These are phyloP conservation scores for Maudiozyma bulderi DNA, from an alignment of 805 yeast genomes.

Conservation along the genomic window DNA sequence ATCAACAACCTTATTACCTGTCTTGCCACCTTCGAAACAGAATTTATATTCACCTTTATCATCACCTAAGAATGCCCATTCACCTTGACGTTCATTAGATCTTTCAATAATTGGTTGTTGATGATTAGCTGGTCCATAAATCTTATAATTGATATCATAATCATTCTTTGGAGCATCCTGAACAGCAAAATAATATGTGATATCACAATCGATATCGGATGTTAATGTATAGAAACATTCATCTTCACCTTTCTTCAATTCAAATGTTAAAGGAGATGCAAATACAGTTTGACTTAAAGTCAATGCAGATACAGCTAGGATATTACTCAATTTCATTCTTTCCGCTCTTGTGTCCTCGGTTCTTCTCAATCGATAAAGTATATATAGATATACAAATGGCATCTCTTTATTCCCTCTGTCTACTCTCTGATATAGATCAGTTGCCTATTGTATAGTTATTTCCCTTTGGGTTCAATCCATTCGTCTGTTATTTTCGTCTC, in stretches of 20 bases:
- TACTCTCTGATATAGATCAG: too few relatives aligned
- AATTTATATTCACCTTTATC: constrained; percentile 73
- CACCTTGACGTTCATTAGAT: constrained; percentile 66
- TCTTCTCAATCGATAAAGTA: neutral
- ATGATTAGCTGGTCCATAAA: constrained; percentile 23
- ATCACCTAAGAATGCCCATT: constrained; percentile 60
- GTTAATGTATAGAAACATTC: constrained; percentile 24
- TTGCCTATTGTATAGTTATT: too few relatives aligned
- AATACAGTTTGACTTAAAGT: neutral
- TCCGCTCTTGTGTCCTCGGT: neutral
- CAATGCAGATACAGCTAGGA: neutral
- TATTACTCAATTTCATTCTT: neutral
- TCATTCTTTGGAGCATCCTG: constrained; percentile 21
- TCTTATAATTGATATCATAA: constrained; percentile 15
- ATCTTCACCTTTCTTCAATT: constrained; percentile 13
- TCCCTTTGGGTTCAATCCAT: too few relatives aligned
- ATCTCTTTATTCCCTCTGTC: too few relatives aligned
- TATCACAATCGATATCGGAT: constrained; percentile 56
- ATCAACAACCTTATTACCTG: constrained; percentile 74
- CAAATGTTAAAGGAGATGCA: constrained; percentile 24
- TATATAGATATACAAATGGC: too few relatives aligned
- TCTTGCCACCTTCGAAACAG: constrained; percentile 75
- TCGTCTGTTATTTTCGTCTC: too few relatives aligned
- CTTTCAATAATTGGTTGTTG: constrained; percentile 37
- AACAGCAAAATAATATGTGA: constrained; percentile 29